Evolutionary conservation across 768 basidiomycete genomes (phyloP).

Genomic region (Serendipita indica): DNA sequence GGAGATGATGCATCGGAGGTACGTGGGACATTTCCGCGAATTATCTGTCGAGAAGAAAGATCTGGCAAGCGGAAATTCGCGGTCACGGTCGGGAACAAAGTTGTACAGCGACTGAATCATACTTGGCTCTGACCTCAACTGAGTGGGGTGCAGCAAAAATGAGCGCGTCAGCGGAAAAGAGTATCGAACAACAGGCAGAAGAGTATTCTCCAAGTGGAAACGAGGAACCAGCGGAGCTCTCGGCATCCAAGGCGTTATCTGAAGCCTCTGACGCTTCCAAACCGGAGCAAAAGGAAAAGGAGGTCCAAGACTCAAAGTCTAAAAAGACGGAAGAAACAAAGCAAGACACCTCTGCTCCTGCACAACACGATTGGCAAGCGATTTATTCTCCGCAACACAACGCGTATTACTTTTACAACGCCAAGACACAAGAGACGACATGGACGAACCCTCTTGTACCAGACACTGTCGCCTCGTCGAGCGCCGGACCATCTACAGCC

Average conservation of each 20-base stretch:
- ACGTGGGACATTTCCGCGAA: not conserved
- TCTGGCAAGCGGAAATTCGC: too few relatives aligned
- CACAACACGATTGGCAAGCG: slow-evolving; percentile 52
- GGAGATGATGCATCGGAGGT: not conserved
- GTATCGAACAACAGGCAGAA: not conserved
- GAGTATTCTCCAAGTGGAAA: slow-evolving; percentile 1
- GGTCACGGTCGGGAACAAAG: too few relatives aligned
- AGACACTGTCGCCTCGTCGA: not conserved
- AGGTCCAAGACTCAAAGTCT: slow-evolving; percentile 7
- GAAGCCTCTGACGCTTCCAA: not conserved
- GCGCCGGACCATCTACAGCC: not conserved
- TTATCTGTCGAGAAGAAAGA: too few relatives aligned
- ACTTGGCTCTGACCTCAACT: too few relatives aligned
- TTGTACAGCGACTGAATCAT: too few relatives aligned
- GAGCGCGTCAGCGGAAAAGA: not conserved
- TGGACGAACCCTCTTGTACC: slow-evolving; percentile 57
- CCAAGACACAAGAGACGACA: slow-evolving; percentile 61
- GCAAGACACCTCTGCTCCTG: slow-evolving; percentile 15
- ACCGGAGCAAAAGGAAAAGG: not conserved
- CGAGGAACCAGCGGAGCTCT: not conserved
- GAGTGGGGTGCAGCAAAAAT: not conserved
- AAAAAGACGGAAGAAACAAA: slow-evolving; percentile 10
- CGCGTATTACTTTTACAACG: slow-evolving; percentile 77
- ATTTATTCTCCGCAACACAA: slow-evolving; percentile 63
- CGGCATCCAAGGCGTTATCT: not conserved